Base-by-base conservation (phyloP, 1,284 basidiomycete species). In the Microbotryomycetes sp. region DNA sequence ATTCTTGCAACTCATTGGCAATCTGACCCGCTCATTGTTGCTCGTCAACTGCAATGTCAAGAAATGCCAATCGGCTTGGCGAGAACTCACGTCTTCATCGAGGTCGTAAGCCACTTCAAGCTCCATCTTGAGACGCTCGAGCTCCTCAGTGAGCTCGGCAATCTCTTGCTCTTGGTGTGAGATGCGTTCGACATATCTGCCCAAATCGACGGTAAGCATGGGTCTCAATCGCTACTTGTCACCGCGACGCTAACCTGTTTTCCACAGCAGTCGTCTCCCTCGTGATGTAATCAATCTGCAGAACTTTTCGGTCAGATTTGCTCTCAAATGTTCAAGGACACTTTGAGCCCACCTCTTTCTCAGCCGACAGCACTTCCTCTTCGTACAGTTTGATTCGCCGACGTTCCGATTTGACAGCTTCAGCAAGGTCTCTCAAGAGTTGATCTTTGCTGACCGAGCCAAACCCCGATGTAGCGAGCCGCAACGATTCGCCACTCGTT, bases 321-420 rank as follows among this genome's bases (percentile, higher is more conserved):
- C 49, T 3, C 46, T 54, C 53, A 28, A 9, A 36, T 4, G 22
- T 3, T 22, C 31, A 30, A 53, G 51, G 28, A n/a, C 4, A 12
- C 26, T 55, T 2, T 23, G n/a, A 23, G 49, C 56, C 15, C 48
- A 58, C 56, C 48, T 58, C 56, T 29, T 49, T 32, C 16, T 58
- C 56, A 0, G 26, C 30, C 19, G 15, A 16, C 12, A 58, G 23
- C 16, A 58, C 42, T 36, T 58, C 56, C 30, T 51, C 23, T 19
- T 42, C 32, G 32, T 50, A 51, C 48, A 51, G 23, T 49, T 49
- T 29, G 31, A 26, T 29, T 19, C 49, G 30, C 29, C 31, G 30
- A 14, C 56, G 29, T 49, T 58, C 56, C 19, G 26, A 36, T 49
- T 58, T 51, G 28, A 58, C 47, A 28, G 56, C 56, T 16, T 50